Evolutionary conservation across 169 alveolate species (phyloP).

Genomic region (Eimeria falciformis): DNA sequence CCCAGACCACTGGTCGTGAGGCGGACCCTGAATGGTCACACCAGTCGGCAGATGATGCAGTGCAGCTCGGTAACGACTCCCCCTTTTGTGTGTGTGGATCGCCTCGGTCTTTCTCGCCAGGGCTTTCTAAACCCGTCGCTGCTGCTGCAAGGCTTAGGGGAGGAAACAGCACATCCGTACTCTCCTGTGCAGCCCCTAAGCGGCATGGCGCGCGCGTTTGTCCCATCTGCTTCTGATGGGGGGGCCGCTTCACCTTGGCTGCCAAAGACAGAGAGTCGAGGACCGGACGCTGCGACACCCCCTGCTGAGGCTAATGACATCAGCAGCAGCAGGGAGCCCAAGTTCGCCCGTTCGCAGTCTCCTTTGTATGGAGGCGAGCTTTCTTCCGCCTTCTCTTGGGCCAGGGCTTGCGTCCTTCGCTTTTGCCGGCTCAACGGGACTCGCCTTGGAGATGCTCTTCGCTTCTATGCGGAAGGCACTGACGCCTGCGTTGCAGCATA

Average conservation of each 20-base stretch:
- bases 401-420: slow-evolving; percentile 53
- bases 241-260: neutral
- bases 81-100: neutral
- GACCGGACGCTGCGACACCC: neutral
- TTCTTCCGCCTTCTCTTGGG: slow-evolving; percentile 50
- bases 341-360: neutral
- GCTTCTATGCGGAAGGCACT: slow-evolving; percentile 31
- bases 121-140: slow-evolving; percentile 17
- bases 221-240: neutral
- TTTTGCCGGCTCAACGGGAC: slow-evolving; percentile 55
- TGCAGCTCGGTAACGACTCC: neutral
- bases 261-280: neutral
- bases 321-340: neutral
- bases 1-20: neutral
- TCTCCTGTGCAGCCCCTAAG: neutral
- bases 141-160: neutral
- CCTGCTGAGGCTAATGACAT: neutral
- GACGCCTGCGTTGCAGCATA: slow-evolving; percentile 51
- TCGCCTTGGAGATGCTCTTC: slow-evolving; percentile 38
- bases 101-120: neutral
- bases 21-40: neutral
- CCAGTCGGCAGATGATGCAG: neutral
- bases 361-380: neutral
- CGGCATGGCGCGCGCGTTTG: neutral
- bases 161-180: neutral